Percentiles rank a stretch among this genome's conserved stretches.
These are phyloP conservation scores for Cutaneotrichosporon cavernicola DNA, from an alignment of 1,284 basidiomycete genomes.

Conservation along the genomic window DNA sequence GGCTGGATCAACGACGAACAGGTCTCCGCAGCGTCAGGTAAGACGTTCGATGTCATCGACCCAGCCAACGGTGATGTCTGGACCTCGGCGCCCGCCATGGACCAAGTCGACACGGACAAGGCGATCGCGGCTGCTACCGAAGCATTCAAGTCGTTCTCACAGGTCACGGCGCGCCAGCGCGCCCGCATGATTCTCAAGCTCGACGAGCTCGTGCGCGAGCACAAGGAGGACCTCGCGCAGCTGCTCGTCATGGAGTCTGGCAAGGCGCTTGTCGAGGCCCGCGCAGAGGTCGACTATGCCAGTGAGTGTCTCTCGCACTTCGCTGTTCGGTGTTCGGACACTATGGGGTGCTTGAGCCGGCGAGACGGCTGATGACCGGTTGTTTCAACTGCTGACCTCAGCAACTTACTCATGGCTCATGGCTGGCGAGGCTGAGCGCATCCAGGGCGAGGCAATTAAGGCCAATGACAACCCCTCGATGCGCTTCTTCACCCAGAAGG, in stretches of 20 bases:
- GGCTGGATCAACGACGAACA: slow-evolving; percentile 26
- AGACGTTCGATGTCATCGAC: slow-evolving; percentile 25
- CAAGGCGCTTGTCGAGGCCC: slow-evolving; percentile 74
- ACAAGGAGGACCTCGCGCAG: slow-evolving; percentile 31
- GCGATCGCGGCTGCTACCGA: slow-evolving; percentile 24
- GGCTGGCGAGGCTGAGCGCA: slow-evolving; percentile 71
- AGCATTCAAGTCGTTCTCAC: slow-evolving; percentile 23
- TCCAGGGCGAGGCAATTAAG: slow-evolving; percentile 61
- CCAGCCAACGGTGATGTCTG: slow-evolving; percentile 25
- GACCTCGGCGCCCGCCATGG: slow-evolving; percentile 20
- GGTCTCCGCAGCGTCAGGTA: slow-evolving; percentile 10
- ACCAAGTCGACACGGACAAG: slow-evolving; percentile 25
- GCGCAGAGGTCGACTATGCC: slow-evolving; percentile 68
- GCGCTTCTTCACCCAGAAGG: slow-evolving; percentile 29
- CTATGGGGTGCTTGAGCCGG: not conserved
- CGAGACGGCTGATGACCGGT: not conserved
- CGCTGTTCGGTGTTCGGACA: slow-evolving; percentile 3
- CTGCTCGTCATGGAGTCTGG: slow-evolving; percentile 65
- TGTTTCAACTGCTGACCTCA: not conserved
- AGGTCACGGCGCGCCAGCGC: slow-evolving; percentile 21
- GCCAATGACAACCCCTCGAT: slow-evolving; percentile 24
- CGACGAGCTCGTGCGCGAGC: slow-evolving; percentile 26
- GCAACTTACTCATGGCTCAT: slow-evolving; percentile 31
- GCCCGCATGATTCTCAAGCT: slow-evolving; percentile 27
- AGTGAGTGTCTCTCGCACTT: slow-evolving; percentile 9